Conservation (phyloP, 768 basidiomycete genomes). For the Kwoniella sp. region DNA sequence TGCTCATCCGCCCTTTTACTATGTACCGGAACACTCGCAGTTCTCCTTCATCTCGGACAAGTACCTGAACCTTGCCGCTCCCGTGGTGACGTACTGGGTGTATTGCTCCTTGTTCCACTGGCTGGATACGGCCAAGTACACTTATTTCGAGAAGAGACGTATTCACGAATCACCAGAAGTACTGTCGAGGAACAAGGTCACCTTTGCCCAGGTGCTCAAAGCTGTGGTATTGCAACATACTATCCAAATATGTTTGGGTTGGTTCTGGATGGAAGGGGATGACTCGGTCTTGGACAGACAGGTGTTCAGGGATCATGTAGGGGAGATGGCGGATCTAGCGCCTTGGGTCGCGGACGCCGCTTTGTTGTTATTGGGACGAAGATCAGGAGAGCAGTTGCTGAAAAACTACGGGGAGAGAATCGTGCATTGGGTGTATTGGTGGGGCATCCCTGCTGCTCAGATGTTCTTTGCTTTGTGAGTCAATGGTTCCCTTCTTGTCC, state of each 20-base stretch:
- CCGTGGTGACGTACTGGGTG: conserved; percentile 81
- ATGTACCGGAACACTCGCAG: conserved; percentile 51
- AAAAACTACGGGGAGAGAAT: conserved; percentile 57
- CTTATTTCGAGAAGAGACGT: conserved; percentile 76
- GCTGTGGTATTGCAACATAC: conserved; percentile 85
- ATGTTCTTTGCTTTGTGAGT: conserved; percentile 81
- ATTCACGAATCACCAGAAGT: conserved; percentile 88
- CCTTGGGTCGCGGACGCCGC: conserved; percentile 58
- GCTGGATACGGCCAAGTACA: conserved; percentile 69
- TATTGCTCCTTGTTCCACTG: conserved; percentile 76
- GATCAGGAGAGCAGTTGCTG: conserved; percentile 57
- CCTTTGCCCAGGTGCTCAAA: conserved; percentile 69
- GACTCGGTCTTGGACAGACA: conserved; percentile 41
- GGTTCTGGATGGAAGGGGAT: conserved; percentile 66
- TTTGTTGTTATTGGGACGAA: conserved; percentile 59
- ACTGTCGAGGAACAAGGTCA: conserved; percentile 71
- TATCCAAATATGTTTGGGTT: conserved; percentile 77
- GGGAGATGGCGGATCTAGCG: conserved; percentile 47
- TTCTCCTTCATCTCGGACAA: conserved; percentile 69
- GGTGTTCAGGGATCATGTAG: conserved; percentile 50
- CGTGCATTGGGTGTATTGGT: conserved; percentile 83
- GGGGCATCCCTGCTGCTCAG: conserved; percentile 77
- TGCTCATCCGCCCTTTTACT: conserved; percentile 58
- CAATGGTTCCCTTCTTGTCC: neutral
- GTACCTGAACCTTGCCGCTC: conserved; percentile 70